Evolutionary conservation across 805 yeast genomes (phyloP), one percentile per base, ranked within the genome.

Genomic region (Yarrowia deformans): DNA sequence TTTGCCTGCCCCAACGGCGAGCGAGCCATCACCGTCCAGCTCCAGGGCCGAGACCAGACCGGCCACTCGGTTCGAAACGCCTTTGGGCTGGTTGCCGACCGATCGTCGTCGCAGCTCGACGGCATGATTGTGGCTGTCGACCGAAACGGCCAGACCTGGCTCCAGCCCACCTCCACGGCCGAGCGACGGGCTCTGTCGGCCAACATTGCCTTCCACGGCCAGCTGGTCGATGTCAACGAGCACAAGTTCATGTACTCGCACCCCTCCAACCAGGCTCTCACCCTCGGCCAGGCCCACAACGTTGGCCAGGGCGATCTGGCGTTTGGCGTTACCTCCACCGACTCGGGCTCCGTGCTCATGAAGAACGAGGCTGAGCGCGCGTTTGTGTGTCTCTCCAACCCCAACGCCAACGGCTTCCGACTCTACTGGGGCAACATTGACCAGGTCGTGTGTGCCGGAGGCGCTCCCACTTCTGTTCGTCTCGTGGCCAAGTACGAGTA

Each of bases 1-100:
- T 56, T 56, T 56, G 48, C 63, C 39, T 56, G 63, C 8, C 63
- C 63, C 19, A 56, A 56, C 39, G 63, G 63, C 23, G 63, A 56
- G 48, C 37, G 63, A 29, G 63, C 63, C 12, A 56, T 56, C 37
- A 56, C 63, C 2, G 23, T 56, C 10, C 63, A 56, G 63, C 48
- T 56, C 39, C 63, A 56, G 63, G 63, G 63, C 10, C 63, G 63
- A 9, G 63, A 56, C 37, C 63, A 56, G 63, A 42, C 63, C 39
- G 63, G 63, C 16, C 63, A 56, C 14, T 56, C 63, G 1, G 39
- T 56, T 9, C 37, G 63, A 56, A 56, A 56, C 63, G 48, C 63
- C 29, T 56, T 56, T 12, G 7, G 16, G 0, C 63, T 56, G 3
- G n/a, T 23, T 13, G 63, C 35, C 19, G 63, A 56, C n/a, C 63